A percentile compares a stretch with the other conserved stretches of the same genome.
These are phyloP conservation scores for Cucurbita pepo DNA, from an alignment of 306 rosid species.

Conservation along the genomic window DNA sequence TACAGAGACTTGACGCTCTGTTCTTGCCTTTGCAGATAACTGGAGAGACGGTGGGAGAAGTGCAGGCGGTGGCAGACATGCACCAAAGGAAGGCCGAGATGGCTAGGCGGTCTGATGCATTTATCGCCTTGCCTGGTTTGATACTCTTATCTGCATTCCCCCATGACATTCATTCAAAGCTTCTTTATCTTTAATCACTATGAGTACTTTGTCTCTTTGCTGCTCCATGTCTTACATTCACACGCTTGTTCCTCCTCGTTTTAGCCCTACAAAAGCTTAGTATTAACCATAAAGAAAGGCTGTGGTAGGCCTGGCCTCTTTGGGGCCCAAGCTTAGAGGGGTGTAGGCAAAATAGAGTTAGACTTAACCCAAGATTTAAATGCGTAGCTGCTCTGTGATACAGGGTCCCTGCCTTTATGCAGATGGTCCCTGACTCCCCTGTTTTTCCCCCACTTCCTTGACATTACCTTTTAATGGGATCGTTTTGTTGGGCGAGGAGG, in stretches of 20 bases:
- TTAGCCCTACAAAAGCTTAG: not conserved
- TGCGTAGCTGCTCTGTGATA: not conserved
- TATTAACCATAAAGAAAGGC: not conserved
- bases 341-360: not conserved
- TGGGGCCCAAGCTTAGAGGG: not conserved
- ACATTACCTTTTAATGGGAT: no score
- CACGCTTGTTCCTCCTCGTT: not conserved
- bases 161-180: not conserved
- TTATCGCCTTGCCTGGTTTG: slow-evolving; percentile 97
- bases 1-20: not conserved
- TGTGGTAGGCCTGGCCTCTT: not conserved
- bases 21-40: slow-evolving; percentile 52
- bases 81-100: slow-evolving; percentile 99
- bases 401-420: not conserved
- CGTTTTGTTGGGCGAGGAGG: no score
- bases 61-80: slow-evolving; percentile 96
- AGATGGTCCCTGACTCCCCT: not conserved
- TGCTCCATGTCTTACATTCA: not conserved
- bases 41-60: slow-evolving; percentile 97
- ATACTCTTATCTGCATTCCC: not conserved
- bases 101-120: slow-evolving; percentile 97
- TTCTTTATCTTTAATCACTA: not conserved
- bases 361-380: not conserved
- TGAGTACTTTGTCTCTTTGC: not conserved
- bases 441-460: not conserved